A percentile compares a stretch with the other conserved stretches of the same genome.
phyloP scores from a whole-genome alignment of 148 eudicot genomes.

The Tetragonia tetragonoides region DNA sequence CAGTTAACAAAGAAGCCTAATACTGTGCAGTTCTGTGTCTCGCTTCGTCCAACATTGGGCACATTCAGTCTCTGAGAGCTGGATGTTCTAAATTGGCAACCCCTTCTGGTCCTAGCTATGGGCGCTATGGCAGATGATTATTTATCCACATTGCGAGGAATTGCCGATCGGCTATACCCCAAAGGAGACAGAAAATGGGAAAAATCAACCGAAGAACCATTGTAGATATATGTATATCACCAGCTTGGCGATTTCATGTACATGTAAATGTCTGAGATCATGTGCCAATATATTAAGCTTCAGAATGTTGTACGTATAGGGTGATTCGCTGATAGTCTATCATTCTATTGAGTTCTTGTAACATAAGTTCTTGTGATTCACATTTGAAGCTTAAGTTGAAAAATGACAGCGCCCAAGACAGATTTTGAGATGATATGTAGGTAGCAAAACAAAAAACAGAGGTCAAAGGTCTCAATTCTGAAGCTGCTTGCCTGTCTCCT shows the following conservation, averaged over 20 bases:
- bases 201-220: background rate
- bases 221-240: conserved; percentile 33
- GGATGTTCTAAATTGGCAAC: conserved; percentile 16
- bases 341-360: background rate
- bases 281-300: conserved; percentile 9
- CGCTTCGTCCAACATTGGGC: background rate
- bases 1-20: conserved; percentile 41
- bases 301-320: conserved; percentile 7
- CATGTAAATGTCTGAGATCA: conserved; percentile 19
- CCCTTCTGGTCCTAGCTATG: background rate
- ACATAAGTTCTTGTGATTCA: background rate
- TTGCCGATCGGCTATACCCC: background rate
- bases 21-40: background rate
- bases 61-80: conserved; percentile 1
- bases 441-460: no score
- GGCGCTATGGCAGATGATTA: background rate
- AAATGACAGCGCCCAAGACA: no score
- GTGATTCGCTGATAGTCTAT: background rate
- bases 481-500: no score
- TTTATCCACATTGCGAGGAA: background rate
- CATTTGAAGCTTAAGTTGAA: no score
- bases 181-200: conserved; percentile 7
- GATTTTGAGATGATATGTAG: no score
- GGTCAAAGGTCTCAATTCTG: no score
- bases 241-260: conserved; percentile 23